A percentile compares a stretch with the other conserved stretches of the same genome.
phyloP scores from a whole-genome alignment of 2,329 filamentous ascomycete genomes.

The Fulvia fulva region DNA sequence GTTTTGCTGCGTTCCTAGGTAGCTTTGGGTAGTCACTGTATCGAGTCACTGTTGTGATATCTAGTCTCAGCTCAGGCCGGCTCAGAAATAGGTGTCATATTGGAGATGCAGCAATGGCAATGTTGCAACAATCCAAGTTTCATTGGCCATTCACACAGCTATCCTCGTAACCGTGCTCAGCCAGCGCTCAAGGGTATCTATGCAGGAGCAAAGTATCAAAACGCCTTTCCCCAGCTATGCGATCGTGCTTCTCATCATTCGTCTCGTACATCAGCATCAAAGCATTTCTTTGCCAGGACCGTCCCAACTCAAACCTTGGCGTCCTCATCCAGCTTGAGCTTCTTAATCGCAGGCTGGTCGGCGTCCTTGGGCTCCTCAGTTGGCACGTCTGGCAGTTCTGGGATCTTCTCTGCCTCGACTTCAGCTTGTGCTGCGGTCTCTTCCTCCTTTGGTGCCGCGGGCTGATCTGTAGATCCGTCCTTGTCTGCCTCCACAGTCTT shows the following conservation, averaged over 20 bases:
- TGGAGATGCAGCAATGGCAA: too few species aligned
- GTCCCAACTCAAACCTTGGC: not conserved
- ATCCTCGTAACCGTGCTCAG: not conserved
- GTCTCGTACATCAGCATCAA: constrained; percentile 8
- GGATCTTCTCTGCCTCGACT: constrained; percentile 31
- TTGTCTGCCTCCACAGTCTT: constrained; percentile 1
- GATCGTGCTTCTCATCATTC: constrained; percentile 2
- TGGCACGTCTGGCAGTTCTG: constrained; percentile 47
- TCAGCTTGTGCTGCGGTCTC: not conserved
- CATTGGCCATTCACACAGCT: not conserved
- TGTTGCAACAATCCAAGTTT: too few species aligned
- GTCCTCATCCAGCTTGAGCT: constrained; percentile 37
- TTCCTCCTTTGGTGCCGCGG: not conserved
- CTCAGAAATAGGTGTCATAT: too few species aligned
- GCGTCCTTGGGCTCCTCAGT: constrained; percentile 44
- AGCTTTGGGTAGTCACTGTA: not conserved
- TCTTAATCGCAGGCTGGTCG: constrained; percentile 46
- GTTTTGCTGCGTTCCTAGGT: not conserved
- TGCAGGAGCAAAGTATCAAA: not conserved
- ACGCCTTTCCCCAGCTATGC: not conserved
- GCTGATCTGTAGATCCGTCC: constrained; percentile 26
- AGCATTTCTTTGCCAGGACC: not conserved
- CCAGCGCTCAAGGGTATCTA: not conserved
- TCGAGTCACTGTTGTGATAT: not conserved
- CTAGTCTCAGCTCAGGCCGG: too few species aligned